phyloP scores from a whole-genome alignment of 768 basidiomycete species.

The Boletus reticuloceps region DNA sequence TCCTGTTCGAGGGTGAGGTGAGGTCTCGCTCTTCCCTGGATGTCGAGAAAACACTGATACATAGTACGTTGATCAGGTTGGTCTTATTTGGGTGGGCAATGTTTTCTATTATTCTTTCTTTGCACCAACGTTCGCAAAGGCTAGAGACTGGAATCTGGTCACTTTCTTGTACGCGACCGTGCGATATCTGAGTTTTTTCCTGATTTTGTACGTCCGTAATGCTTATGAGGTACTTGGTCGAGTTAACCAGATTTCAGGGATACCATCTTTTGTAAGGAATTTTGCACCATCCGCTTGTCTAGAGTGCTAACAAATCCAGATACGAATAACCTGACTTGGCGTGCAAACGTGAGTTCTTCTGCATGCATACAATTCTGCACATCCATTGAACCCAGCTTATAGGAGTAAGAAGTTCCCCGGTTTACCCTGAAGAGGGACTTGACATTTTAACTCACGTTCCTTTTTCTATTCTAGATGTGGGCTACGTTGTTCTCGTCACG shows the following conservation, averaged over 20 bases:
- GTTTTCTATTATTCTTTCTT: not conserved
- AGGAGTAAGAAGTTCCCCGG: conserved; percentile 9
- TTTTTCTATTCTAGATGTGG: conserved; percentile 9
- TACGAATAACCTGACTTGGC: conserved; percentile 5
- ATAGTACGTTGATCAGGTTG: conserved; percentile 8
- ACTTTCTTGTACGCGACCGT: conserved; percentile 18
- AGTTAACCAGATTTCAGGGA: conserved; percentile 5
- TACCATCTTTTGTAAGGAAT: conserved; percentile 8
- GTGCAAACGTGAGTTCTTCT: conserved; percentile 5
- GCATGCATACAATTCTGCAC: not conserved
- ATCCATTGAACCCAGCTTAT: not conserved
- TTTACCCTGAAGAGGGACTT: not conserved
- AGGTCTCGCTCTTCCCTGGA: not conserved
- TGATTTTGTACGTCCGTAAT: conserved; percentile 8
- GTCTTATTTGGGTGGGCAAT: conserved; percentile 16
- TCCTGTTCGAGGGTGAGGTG: conserved; percentile 12
- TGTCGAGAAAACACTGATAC: too few relatives aligned
- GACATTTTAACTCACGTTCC: not conserved
- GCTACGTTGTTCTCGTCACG: not conserved
- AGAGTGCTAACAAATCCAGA: conserved; percentile 4
- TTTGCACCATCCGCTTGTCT: not conserved
- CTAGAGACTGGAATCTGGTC: conserved; percentile 15
- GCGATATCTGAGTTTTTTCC: conserved; percentile 16
- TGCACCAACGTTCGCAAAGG: conserved; percentile 4
- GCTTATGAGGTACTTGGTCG: not conserved